These are phyloP conservation scores for Stemphylium beticola DNA, from an alignment of 2,329 filamentous ascomycete genomes.

Conservation along the genomic window DNA sequence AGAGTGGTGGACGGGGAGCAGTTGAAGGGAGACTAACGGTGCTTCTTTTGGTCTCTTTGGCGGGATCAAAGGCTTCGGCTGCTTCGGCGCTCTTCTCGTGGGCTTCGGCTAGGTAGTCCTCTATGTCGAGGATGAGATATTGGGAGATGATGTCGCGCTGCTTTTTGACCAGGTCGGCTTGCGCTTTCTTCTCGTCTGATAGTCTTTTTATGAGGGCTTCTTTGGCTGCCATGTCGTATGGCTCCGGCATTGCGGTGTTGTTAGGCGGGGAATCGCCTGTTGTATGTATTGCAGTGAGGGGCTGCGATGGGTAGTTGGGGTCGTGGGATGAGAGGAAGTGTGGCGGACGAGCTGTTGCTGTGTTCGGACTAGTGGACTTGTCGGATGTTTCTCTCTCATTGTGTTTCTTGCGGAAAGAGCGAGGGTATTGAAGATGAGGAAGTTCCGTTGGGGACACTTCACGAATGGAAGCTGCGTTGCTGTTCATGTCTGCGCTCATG, in stretches of 20 bases:
- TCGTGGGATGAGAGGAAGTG: not conserved
- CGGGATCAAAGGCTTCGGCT: not conserved
- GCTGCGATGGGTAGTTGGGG: not conserved
- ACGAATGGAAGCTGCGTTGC: not conserved
- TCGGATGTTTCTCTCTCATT: not conserved
- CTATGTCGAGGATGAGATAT: conserved; percentile 12
- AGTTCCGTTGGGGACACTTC: too few relatives aligned
- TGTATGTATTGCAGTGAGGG: too few relatives aligned
- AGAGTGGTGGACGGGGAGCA: not conserved
- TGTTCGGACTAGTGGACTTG: not conserved
- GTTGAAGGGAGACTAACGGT: not conserved
- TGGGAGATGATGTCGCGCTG: conserved; percentile 5
- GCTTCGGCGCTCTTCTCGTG: not conserved
- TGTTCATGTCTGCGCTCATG: too few relatives aligned
- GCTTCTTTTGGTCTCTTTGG: not conserved
- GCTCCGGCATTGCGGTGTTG: not conserved
- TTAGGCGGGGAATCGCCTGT: not conserved
- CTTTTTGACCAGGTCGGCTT: not conserved
- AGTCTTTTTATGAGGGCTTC: not conserved
- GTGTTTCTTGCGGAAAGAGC: not conserved
- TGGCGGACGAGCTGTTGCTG: not conserved
- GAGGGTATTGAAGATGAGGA: not conserved
- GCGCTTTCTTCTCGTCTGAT: not conserved
- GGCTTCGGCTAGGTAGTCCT: conserved; percentile 4
- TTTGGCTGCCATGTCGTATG: not conserved